These are phyloP conservation scores for Flaveria linearis DNA, from an alignment of 129 eudicot genomes.

Conservation along the genomic window DNA sequence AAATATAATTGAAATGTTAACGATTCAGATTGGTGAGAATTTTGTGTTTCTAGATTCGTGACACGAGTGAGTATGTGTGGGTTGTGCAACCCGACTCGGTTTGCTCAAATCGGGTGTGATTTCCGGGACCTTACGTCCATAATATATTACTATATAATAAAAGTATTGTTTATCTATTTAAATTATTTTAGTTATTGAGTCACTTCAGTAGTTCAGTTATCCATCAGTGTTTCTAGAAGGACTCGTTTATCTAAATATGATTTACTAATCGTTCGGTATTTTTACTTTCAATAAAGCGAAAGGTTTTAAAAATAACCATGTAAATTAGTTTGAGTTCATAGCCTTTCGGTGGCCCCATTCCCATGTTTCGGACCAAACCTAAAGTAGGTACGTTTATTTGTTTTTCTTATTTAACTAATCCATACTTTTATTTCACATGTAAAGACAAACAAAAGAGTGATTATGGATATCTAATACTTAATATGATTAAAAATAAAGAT, in stretches of 20 bases:
- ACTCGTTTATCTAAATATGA: not conserved
- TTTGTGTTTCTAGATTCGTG: too few relatives aligned
- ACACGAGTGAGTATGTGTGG: too few relatives aligned
- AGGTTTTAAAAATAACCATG: constrained; percentile 25
- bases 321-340: constrained; percentile 33
- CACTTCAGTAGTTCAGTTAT: too few relatives aligned
- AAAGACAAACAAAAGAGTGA: constrained; percentile 7
- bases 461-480: not conserved
- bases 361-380: constrained; percentile 27
- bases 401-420: constrained; percentile 7
- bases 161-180: too few relatives aligned
- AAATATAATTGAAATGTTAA: too few relatives aligned
- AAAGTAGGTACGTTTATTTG: constrained; percentile 16
- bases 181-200: too few relatives aligned
- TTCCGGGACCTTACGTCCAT: too few relatives aligned
- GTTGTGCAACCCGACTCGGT: too few relatives aligned
- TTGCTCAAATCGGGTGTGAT: too few relatives aligned
- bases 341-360: constrained; percentile 71
- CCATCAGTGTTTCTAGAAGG: not conserved
- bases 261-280: not conserved
- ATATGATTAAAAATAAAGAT: not conserved
- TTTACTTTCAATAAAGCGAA: constrained; percentile 31
- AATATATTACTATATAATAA: too few relatives aligned
- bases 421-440: not conserved
- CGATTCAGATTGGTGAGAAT: too few relatives aligned